A percentile compares a stretch with the other conserved stretches of the same genome.
Evolutionary conservation across 345 rosid genomes (phyloP).

Genomic region (Ceriops decandra): DNA sequence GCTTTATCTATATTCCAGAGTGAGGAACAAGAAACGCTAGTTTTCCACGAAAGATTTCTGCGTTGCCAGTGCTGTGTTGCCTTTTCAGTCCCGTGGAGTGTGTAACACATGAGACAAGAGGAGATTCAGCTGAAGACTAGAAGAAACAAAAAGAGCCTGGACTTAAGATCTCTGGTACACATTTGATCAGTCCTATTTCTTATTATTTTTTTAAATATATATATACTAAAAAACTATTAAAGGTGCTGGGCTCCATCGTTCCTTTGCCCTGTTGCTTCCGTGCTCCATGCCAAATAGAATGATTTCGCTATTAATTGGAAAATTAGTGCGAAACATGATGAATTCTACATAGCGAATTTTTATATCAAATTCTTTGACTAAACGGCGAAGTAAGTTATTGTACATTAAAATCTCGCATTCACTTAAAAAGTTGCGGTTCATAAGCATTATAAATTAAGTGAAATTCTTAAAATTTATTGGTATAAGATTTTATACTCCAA

Average conservation of each 20-base stretch:
- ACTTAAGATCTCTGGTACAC: neutral
- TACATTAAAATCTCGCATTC: no score
- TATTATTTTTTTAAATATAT: neutral
- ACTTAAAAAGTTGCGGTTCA: no score
- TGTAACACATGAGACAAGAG: slow-evolving; percentile 13
- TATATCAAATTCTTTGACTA: no score
- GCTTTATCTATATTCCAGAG: slow-evolving; percentile 2
- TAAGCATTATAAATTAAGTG: no score
- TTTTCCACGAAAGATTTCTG: slow-evolving; percentile 9
- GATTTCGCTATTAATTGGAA: neutral
- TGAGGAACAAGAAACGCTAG: slow-evolving; percentile 22
- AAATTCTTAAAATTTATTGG: no score
- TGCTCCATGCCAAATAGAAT: no score
- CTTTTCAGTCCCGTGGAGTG: neutral
- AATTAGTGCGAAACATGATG: neutral
- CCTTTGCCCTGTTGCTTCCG: neutral
- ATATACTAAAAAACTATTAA: neutral
- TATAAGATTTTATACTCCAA: no score
- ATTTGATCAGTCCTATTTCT: neutral
- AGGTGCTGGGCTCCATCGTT: neutral
- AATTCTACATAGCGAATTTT: neutral
- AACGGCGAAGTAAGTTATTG: no score
- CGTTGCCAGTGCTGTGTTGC: neutral
- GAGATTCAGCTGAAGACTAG: slow-evolving; percentile 11
- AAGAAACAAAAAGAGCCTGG: slow-evolving; percentile 1